Base-by-base conservation (phyloP, 1,284 basidiomycete genomes). In the Xerocomus amazonicus region DNA sequence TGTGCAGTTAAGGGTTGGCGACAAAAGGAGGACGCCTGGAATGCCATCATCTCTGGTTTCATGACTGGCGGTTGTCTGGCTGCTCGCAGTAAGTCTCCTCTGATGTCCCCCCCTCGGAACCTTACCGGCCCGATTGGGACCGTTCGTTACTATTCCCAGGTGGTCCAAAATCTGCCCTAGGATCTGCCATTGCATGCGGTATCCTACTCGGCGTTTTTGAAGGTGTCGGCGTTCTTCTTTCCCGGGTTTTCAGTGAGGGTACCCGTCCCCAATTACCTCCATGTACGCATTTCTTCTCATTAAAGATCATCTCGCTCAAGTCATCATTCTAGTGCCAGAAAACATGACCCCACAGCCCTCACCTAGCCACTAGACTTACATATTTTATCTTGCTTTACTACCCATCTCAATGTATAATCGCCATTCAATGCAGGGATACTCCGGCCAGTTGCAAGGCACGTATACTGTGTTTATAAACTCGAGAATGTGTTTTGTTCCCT, bases 21-120 rank as follows among this genome's bases (percentile, higher is more conserved):
- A 66, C 96, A 99, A 76, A 99, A 99, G 71, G 97, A 99, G 72
- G 97, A 99, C 71, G 91, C 95, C 45, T 99, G 95, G 94, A 99
- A 99, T 69, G 94, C 94, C 37, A 98, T 99, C 65, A 90, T 97
- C 50, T 93, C 96, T 41, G 96, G 97, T 38, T 99, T 99, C 76
- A 82, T 97, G 81, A 98, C 96, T 27, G 97, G 97, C 72, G 96
- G 96, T 50, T 96, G 91, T 68, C 73, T 99, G 46, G 97, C 97
- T 47, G 83, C 92, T 55, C 83, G 96, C 72, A 90, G 95, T 97
- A 70, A 74, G 91, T 86, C 34, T 23, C 47, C 10, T 40, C 34
- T 43, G 28, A 10, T 6, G 33, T 26, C 35, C 16, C 41, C 31
- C 33, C 35, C 34, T 38, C n/a, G 12, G 45, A 26, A 27, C 16